Evolutionary conservation across 345 rosid genomes (phyloP), one percentile per base, ranked within the genome.

Genomic region (Brassica cretica): DNA sequence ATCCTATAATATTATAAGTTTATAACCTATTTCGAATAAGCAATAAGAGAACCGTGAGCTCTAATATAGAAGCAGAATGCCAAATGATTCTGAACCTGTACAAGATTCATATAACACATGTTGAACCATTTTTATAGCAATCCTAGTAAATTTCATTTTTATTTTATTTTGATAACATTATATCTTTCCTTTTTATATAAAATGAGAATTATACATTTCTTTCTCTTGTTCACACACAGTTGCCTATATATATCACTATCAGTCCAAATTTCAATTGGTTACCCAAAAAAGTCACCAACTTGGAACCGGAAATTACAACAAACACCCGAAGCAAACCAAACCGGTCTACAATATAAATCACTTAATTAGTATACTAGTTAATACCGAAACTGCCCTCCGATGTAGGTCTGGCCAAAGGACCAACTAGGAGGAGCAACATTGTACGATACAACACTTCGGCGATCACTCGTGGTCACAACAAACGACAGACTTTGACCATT

Each of bases 331-430:
- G 11, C 12, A 24, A 75, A 74, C 51, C 29, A 14, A 51, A 76
- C 78, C 64, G 30, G 66, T 62, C 18, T 62, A 14, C 10, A 27
- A 29, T 62, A 29, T 6, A 25, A 11, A 6, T 11, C 4, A 27
- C 2, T 25, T 29, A 29, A 14, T 29, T 3, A n/a, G 11, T 10
- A 1, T 6, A 62, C 1, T 39, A 24, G 14, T 72, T 82, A 86
- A 67, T 80, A 83, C 55, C 85, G 82, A 72, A 89, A 89, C 65
- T 90, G 95, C 15, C 85, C 33, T 35, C 95, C 95, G 3, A 83
- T 19, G 62, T 87, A 90, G 5, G 95, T 90, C 83, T 87, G 93
- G 15, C 95, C 95, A 49, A 90, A 90, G 72, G 91, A 87, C 95
- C 95, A 90, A 35, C 80, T 72, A 1, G 91, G 32, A 0, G 93